A percentile compares a stretch with the other conserved stretches of the same genome.
Evolutionary conservation across 441 rosid genomes (phyloP).

Genomic region (Eutrema salsugineum): DNA sequence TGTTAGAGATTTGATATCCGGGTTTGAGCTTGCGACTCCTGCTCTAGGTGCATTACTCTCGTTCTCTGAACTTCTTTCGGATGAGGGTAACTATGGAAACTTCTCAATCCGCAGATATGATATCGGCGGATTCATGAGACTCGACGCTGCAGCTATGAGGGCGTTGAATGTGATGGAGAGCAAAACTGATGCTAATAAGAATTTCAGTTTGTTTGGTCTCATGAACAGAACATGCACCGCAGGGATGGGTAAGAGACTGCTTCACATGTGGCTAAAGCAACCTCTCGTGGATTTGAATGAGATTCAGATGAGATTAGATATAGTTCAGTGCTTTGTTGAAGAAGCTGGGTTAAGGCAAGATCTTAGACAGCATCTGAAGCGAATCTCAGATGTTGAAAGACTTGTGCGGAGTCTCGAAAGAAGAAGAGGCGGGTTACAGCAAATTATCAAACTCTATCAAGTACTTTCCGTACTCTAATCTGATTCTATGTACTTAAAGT

Average conservation of each 20-base stretch:
- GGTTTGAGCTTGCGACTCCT: constrained; percentile 83
- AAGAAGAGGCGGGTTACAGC: constrained; percentile 78
- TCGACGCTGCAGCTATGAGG: constrained; percentile 94
- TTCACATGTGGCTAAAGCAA: constrained; percentile 96
- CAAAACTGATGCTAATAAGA: constrained; percentile 96
- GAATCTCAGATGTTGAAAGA: constrained; percentile 86
- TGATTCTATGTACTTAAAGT: not conserved
- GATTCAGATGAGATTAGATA: constrained; percentile 76
- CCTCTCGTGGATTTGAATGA: constrained; percentile 77
- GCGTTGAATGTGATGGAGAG: constrained; percentile 96
- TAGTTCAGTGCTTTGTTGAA: constrained; percentile 94
- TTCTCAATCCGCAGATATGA: constrained; percentile 61
- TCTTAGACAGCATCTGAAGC: constrained; percentile 92
- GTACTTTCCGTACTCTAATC: constrained; percentile 27
- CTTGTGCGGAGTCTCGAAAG: constrained; percentile 65
- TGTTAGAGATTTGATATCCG: constrained; percentile 74
- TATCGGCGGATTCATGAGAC: constrained; percentile 78
- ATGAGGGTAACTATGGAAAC: constrained; percentile 80
- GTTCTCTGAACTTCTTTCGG: constrained; percentile 83
- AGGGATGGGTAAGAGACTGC: constrained; percentile 96
- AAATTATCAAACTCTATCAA: constrained; percentile 93
- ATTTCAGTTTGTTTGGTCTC: constrained; percentile 94
- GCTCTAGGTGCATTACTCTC: constrained; percentile 82
- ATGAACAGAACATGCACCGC: constrained; percentile 98
- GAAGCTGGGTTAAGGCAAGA: constrained; percentile 88